phyloP scores from a whole-genome alignment of 441 rosid species.

The Bruguiera hainesii region DNA sequence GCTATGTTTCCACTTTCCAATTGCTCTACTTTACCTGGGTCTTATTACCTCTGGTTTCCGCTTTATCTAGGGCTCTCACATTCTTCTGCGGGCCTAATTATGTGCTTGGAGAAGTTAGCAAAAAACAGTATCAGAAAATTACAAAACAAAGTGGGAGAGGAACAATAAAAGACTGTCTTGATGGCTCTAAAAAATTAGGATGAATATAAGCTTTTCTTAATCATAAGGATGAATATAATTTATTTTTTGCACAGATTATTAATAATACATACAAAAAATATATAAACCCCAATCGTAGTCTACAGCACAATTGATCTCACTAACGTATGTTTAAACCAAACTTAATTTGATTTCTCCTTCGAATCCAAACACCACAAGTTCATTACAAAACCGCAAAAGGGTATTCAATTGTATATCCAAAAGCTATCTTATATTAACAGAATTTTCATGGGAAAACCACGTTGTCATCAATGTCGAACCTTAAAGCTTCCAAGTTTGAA shows the following conservation, averaged over 20 bases:
- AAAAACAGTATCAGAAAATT: too few species aligned
- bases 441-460: conserved; percentile 45
- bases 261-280: background rate
- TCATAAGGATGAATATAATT: background rate
- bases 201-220: too few species aligned
- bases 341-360: background rate
- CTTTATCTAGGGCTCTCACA: too few species aligned
- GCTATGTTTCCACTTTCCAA: too few species aligned
- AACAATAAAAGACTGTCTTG: background rate
- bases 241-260: background rate
- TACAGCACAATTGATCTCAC: background rate
- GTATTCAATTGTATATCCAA: background rate
- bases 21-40: too few species aligned
- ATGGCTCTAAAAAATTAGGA: background rate
- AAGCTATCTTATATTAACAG: background rate
- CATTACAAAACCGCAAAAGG: background rate
- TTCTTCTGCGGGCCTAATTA: too few species aligned
- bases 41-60: too few species aligned
- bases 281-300: background rate
- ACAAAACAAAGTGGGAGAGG: too few species aligned
- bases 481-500: conserved; percentile 46
- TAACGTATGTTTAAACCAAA: background rate
- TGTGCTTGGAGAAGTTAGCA: too few species aligned
- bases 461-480: conserved; percentile 49
- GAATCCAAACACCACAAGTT: background rate